Base-by-base conservation (phyloP, 1,139 yeast species). In the Blastobotrys malaysiensis region DNA sequence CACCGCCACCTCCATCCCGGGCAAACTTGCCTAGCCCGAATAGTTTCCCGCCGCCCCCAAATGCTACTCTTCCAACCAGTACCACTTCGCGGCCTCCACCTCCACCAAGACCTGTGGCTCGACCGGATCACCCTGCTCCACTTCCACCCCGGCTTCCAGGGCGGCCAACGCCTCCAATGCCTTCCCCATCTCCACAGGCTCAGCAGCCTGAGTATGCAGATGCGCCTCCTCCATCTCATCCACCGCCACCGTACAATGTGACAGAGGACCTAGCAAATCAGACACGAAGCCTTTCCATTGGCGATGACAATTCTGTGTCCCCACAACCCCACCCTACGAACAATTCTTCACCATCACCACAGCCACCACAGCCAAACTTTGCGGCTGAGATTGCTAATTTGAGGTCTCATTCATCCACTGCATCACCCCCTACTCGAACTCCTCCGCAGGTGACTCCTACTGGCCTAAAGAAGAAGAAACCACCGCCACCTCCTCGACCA, bases 311-410 rank as follows among this genome's bases (percentile, higher is more conserved):
- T 22, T 14, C 48, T n/a, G 16, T 11, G 3, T 16, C 19, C 7
- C 46, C 46, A 16, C 46, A 19, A 7, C 48, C 48, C 5, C 13
- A 22, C 1, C n/a, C 39, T 24, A 19, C 48, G 9, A 19, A 16
- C 19, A 16, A 16, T 14, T 16, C 44, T n/a, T 5, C 31, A 5
- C 26, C 26, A 14, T 22, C 46, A 22, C 39, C 54, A 9, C 27
- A 44, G 19, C 46, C 49, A 9, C 46, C 39, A 5, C 55, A 52
- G 16, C 69, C 69, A 6, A 68, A 67, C 53, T 67, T 67, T 59
- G 72, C 71, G 2, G 67, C 65, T 6, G 67, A 68, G 48, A 66
- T 67, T 22, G 67, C 68, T 18, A 61, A 63, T 1, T 52, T 58
- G 14, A 53, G 58, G 7, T 43, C 36, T 6, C 27, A 49, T 46